A percentile compares a stretch with the other conserved stretches of the same genome.
Conservation (phyloP, 805 yeast genomes). For the Teunomyces atbi region DNA sequence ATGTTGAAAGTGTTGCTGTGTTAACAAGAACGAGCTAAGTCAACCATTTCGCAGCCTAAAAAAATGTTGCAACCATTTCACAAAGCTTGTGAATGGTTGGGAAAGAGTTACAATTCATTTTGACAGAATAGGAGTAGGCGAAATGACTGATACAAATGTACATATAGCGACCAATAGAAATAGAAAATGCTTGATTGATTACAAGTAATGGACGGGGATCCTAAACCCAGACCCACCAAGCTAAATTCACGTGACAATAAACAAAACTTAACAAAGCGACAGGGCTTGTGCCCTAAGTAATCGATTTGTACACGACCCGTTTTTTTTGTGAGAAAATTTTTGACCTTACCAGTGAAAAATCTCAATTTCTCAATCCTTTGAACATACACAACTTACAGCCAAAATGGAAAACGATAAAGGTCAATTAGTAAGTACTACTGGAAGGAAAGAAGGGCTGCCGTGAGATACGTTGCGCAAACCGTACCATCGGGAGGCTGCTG, state of each 20-base stretch:
- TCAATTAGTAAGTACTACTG: slow-evolving; percentile 79
- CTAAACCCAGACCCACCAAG: too few relatives aligned
- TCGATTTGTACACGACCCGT: slow-evolving; percentile 3
- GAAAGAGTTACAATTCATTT: too few relatives aligned
- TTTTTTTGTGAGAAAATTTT: slow-evolving; percentile 2
- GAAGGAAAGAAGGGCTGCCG: neutral
- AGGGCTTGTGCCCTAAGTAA: slow-evolving; percentile 8
- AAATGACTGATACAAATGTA: neutral
- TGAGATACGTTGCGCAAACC: neutral
- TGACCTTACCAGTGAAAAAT: slow-evolving; percentile 5
- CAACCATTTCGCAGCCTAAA: neutral
- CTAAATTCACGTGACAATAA: neutral
- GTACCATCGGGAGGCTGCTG: neutral
- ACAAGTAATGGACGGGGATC: too few relatives aligned
- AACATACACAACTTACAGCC: slow-evolving; percentile 28
- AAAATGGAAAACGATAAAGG: slow-evolving; percentile 99
- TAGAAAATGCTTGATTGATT: too few relatives aligned
- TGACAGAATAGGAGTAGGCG: neutral
- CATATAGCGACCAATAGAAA: neutral
- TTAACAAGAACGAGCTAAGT: slow-evolving; percentile 22
- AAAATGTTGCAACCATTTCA: neutral
- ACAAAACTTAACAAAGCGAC: neutral
- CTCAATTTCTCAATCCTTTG: slow-evolving; percentile 13
- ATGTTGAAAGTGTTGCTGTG: slow-evolving; percentile 86
- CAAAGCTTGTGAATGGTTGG: too few relatives aligned